Evolutionary conservation across 768 basidiomycete species (phyloP), one percentile per base, ranked within the genome.

Genomic region (Suillus subaureus): DNA sequence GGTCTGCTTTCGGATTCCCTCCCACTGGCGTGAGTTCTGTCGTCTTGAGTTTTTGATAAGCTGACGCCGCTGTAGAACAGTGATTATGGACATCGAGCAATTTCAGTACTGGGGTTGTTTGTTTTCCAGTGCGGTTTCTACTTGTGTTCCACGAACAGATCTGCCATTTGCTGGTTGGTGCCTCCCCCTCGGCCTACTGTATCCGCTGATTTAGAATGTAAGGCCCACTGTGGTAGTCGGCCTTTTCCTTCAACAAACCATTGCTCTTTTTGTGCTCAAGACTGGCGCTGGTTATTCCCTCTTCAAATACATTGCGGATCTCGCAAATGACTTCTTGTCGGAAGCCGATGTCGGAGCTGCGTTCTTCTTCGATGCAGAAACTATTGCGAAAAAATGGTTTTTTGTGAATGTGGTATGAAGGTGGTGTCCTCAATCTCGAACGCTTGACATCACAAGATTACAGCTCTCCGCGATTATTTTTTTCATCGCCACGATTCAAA

Each of bases 401-500:
- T 93, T 94, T 71, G 89, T 93, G 67, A 91, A 90, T 75, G 89
- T 87, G 61, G 89, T 89, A 70, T 61, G 86, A 4, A 1, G 16
- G 39, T 60, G 3, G 18, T 28, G 43, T 26, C 35, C 64, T 64
- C 49, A 31, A 3, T 11, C 11, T 26, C 26, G 58, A 40, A 60
- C 28, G 39, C 18, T 5, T 58, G 28, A 42, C 9, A 18, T 42
- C 18, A 60, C 28, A 2, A 16, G 21, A 21, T 43, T 33, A 31
- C 71, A 91, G 86, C 85, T 95, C 47, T 72, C 85, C 12, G 85
- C 90, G 23, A 91, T 97, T 76, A 93, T 97, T 73, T 97, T 97
- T 84, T 97, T 97, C 83, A 86, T 97, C 70, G 94, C 95, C 33
- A 91, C 93, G 69, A 87, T 96, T 63, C 93, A 96, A 77, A 94